Conservation (phyloP, 177 flowering plant species). For the Vitis hybrid region DNA sequence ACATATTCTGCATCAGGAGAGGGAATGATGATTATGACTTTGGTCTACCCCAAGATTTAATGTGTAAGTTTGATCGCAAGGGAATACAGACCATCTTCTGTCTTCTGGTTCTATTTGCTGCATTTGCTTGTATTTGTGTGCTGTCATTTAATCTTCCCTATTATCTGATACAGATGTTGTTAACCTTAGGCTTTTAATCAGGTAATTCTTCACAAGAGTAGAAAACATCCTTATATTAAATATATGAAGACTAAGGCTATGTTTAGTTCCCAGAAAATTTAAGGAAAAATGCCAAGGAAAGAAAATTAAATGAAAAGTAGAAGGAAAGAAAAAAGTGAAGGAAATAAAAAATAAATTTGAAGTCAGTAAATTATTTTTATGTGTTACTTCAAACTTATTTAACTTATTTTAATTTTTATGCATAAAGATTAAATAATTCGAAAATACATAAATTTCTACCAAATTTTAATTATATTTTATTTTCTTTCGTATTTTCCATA, state of each 20-base stretch:
- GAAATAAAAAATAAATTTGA: too few species aligned
- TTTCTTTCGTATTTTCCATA: too few species aligned
- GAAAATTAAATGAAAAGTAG: too few species aligned
- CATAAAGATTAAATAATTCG: too few species aligned
- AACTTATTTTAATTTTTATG: too few species aligned
- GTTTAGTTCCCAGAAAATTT: too few species aligned
- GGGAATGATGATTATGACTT: slow-evolving; percentile 82
- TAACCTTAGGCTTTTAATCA: not conserved
- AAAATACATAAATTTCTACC: too few species aligned
- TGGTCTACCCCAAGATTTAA: slow-evolving; percentile 82
- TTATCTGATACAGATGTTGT: not conserved
- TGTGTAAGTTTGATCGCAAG: slow-evolving; percentile 49
- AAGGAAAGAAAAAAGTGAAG: too few species aligned
- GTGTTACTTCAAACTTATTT: too few species aligned
- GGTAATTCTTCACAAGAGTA: not conserved
- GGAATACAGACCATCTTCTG: slow-evolving; percentile 12
- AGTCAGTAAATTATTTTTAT: too few species aligned
- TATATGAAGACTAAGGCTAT: not conserved
- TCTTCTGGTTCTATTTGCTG: not conserved
- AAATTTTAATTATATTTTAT: too few species aligned
- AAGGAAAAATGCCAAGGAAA: too few species aligned
- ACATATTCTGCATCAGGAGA: slow-evolving; percentile 62
- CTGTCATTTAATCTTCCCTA: not conserved
- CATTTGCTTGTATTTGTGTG: not conserved
- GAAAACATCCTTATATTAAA: not conserved